Base-by-base conservation (phyloP, 2,329 filamentous ascomycete genomes). In the Diaporthe citri region DNA sequence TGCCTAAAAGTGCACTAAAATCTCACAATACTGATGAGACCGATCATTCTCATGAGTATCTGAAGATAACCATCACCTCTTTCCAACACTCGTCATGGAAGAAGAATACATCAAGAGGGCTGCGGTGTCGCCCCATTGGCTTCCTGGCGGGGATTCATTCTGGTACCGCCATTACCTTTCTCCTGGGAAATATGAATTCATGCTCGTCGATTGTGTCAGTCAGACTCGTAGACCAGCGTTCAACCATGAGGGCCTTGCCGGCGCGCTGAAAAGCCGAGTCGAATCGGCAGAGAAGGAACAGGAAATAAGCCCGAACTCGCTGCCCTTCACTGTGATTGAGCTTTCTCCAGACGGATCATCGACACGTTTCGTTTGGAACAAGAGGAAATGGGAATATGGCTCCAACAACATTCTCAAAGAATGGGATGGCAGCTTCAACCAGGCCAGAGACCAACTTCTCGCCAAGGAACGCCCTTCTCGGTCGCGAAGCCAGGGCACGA, bases 51-150 rank as follows among this genome's bases (percentile, higher is more conserved):
- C 57, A 9, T n/a, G 57, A 41, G 6, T 20, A 13, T 60, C n/a
- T 41, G 22, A 17, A 9, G 36, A 39, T 39, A 39, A 8, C 7
- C 57, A 41, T 60, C n/a, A 25, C 3, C 3, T 20, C n/a, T n/a
- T 12, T 60, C n/a, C 12, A 13, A 39, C 3, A 15, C 7, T 60
- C 57, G 57, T n/a, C n/a, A 60, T 60, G 57, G 36, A 60, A 28
- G 57, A 60, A 25, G 57, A 60, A 41, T 60, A 60, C 8, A 41
- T 60, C 36, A 60, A 60, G 36, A 60, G 36, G 7, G 57, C 57
- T 25, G n/a, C 57, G 36, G 57, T 60, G 7, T 60, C 57, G n/a
- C 57, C 57, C 6, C 57, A 41, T 28, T 60, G 57, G 57, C 57
- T 41, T 28, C 13, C n/a, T 9, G 57, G 31, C 36, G 57, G 57